Evolutionary conservation across 106 monocot species (phyloP), one percentile per base, ranked within the genome.

Genomic region (Gastrodia elata): DNA sequence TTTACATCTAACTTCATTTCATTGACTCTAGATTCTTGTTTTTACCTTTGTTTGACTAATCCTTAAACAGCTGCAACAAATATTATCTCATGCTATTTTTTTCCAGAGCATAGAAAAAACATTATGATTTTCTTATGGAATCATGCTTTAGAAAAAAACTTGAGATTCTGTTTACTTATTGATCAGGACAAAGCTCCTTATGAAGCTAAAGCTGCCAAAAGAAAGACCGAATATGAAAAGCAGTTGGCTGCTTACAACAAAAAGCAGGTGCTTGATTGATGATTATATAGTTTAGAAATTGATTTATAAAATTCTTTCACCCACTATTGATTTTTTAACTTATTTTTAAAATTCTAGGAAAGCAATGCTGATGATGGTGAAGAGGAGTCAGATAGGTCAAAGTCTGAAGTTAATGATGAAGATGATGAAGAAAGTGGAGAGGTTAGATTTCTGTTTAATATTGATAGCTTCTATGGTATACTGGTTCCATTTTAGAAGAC

Each of bases 141-240:
- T n/a, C 7, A 1, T 22, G 5, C 30, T 26, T 61, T 61, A 13
- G 26, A 28, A 28, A n/a, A 28, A 2, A n/a, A 0, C 39, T n/a
- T 43, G 43, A 43, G 30, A 10, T 71, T 24, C 27, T 46, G 26
- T 9, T 64, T 59, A 26, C 4, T 4, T 13, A 26, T 41, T 69
- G 58, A 4, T 36, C 74, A 80, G 80, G 80, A 80, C 20, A 80
- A 80, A 68, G 80, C 80, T 42, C 80, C 74, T 1, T 80, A 70
- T 58, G 80, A 74, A 61, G 80, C 74, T 27, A 80, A 80, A 75
- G 80, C 80, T 75, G 75, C 74, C 41, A 80, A 80, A 68, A 75
- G 80, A 70, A 80, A 80, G 70, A 64, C 14, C 37, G 80, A 80
- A 6, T 80, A 80, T 58, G 80, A 80, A 67, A 80, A 80, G n/a